These are phyloP conservation scores for Diutina pseudorugosa DNA, from an alignment of 1,139 yeast species.

Conservation along the genomic window DNA sequence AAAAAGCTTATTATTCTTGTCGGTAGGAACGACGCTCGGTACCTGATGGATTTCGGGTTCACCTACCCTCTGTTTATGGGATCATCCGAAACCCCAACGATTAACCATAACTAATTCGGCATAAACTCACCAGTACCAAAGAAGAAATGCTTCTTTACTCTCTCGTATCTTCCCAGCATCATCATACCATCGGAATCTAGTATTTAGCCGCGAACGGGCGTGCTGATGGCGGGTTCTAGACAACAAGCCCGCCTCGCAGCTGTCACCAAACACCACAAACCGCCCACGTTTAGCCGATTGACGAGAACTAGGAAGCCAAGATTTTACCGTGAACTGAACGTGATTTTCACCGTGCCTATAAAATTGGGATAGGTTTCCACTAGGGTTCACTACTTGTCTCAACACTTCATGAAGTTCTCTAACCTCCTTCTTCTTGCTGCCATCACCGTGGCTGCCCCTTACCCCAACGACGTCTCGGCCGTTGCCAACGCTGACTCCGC, in stretches of 20 bases:
- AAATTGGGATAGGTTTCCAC: neutral
- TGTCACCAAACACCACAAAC: neutral
- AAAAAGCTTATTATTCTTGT: neutral
- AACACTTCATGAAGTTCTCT: neutral
- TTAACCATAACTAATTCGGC: too few species aligned
- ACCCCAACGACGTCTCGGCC: neutral
- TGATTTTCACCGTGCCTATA: neutral
- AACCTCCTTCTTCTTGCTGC: neutral
- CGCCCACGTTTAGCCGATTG: neutral
- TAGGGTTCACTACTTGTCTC: too few species aligned
- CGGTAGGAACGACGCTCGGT: neutral
- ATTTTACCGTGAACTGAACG: neutral
- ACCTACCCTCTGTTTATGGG: too few species aligned
- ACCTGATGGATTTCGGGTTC: neutral
- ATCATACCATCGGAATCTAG: neutral
- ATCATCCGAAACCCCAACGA: too few species aligned
- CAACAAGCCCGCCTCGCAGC: neutral
- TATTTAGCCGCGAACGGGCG: neutral
- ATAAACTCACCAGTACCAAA: too few species aligned
- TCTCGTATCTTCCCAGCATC: neutral
- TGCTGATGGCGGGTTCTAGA: neutral
- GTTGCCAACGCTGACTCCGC: neutral
- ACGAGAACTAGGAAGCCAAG: neutral
- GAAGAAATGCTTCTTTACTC: too few species aligned
- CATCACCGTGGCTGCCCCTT: neutral